Evolutionary conservation across 1,284 basidiomycete species (phyloP), one percentile per base, ranked within the genome.

Genomic region (Ganoderma resinaceum): DNA sequence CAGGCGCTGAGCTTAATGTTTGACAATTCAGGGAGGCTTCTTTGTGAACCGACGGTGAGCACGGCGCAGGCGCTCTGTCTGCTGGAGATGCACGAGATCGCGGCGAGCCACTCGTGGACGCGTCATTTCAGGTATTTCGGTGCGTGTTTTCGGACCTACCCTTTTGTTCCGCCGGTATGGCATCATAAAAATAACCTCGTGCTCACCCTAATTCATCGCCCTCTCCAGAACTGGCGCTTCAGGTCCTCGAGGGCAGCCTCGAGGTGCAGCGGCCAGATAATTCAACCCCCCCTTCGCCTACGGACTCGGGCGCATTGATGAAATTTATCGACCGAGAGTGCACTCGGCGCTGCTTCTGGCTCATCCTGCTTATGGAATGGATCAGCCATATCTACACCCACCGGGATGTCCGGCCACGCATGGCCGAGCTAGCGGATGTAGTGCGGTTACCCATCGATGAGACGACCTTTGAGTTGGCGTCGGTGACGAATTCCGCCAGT

Each of bases 341-440:
- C 71, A 82, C 89, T 33, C 87, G 92, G 61, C 88, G 92, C 65
- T 88, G 91, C 67, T 93, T 94, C 78, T 94, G 93, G 92, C 80
- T 92, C 63, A 87, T 93, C 65, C 87, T 90, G 75, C 80, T 89
- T 63, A 78, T 82, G 76, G 76, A 78, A 43, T 79, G 78, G 78
- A 75, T 79, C 70, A 79, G 75, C 69, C 72, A 76, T 57, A 78
- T 78, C 20, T 78, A 78, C 67, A 78, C 77, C 20, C 77, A 75
- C 70, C 75, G 76, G 58, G 77, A 76, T 12, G 69, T 79, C 63
- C 76, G 74, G 9, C 76, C 78, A 26, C 75, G 77, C 12, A 73
- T 73, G 67, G 61, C 75, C 20, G 89, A 92, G 71, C 79, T 91
- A 68, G 85, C 84, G 63, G 82, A 70, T 18, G 62, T 70, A 29